Base-by-base conservation (phyloP, 441 rosid species). In the Euphorbia schlechtendalii region DNA sequence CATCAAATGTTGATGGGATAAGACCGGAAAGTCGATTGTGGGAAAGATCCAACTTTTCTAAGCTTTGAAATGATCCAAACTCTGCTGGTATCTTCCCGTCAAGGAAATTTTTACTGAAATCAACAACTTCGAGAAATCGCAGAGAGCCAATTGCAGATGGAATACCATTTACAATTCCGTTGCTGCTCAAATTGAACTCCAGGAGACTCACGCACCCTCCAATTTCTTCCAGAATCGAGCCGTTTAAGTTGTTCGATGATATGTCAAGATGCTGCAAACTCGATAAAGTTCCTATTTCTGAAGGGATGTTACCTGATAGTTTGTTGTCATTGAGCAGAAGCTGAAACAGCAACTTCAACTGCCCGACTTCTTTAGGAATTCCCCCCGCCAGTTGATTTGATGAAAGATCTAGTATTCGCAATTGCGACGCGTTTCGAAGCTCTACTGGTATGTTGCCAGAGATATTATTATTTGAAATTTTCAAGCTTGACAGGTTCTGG, bases 401-500 rank as follows among this genome's bases (percentile, higher is more conserved):
- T 14, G 51, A 46, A 15, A 46, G 51, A 17, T 46, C 51, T 46
- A 46, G 51, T 46, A 46, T 46, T 46, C 51, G 51, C n/a, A 46
- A 46, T 15, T 15, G 18, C 15, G 51, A 46, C n/a, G 20, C 51
- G 17, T 46, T 46, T 13, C 20, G 5, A 46, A 46, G 20, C 51
- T 46, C 51, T 4, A 20, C 6, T 46, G 51, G 51, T 46, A 46
- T 46, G 3, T 15, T 15, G 18, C 51, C 51, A n/a, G 20, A 46
- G 20, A 46, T 46, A 3, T 46, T 46, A 17, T 46, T 46, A 46
- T 46, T 17, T 17, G 20, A 46, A 46, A 46, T 15, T 46, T 46
- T 46, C 51, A 46, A 46, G 51, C 51, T 46, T 46, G 51, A 46
- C 51, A 46, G 51, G 51, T 46, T 46, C 51, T 46, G 18, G 20